A percentile compares a stretch with the other conserved stretches of the same genome.
These are phyloP conservation scores for Aspergillus vadensis DNA, from an alignment of 2,329 filamentous ascomycete species.

Conservation along the genomic window DNA sequence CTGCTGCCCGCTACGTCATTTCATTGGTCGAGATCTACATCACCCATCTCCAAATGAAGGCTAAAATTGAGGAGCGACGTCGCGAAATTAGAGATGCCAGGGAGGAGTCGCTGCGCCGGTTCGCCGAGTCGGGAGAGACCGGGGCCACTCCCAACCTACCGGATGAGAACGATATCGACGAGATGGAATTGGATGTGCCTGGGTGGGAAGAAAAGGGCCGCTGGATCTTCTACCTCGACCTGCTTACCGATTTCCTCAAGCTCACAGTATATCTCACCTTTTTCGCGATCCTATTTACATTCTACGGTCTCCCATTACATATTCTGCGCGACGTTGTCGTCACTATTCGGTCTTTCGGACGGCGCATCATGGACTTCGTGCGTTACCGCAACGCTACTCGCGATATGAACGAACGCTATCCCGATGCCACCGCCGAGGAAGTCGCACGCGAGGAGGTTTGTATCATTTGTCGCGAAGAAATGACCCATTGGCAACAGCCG, in stretches of 20 bases:
- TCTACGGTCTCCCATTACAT: constrained; percentile 94
- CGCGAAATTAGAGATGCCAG: constrained; percentile 63
- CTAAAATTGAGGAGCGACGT: constrained; percentile 68
- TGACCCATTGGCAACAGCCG: constrained; percentile 73
- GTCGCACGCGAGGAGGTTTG: constrained; percentile 86
- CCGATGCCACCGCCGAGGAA: constrained; percentile 86
- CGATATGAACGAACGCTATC: constrained; percentile 89
- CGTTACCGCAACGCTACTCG: constrained; percentile 87
- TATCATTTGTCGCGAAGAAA: constrained; percentile 96
- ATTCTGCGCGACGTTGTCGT: constrained; percentile 95
- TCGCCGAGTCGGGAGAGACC: constrained; percentile 40
- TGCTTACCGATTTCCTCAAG: constrained; percentile 87
- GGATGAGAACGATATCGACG: constrained; percentile 76
- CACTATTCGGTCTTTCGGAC: constrained; percentile 87
- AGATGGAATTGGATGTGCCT: constrained; percentile 91
- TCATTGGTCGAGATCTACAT: constrained; percentile 77
- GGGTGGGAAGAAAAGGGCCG: constrained; percentile 97
- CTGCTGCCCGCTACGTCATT: constrained; percentile 74
- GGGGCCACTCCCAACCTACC: constrained; percentile 52
- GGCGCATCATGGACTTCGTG: constrained; percentile 83
- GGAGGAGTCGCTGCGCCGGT: constrained; percentile 48
- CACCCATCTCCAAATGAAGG: constrained; percentile 70
- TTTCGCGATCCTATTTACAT: constrained; percentile 88
- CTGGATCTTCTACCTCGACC: constrained; percentile 85
- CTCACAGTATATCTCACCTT: constrained; percentile 86